A percentile compares a stretch with the other conserved stretches of the same genome.
Conservation (phyloP, 805 yeast genomes). For the Monosporozyma unispora region DNA sequence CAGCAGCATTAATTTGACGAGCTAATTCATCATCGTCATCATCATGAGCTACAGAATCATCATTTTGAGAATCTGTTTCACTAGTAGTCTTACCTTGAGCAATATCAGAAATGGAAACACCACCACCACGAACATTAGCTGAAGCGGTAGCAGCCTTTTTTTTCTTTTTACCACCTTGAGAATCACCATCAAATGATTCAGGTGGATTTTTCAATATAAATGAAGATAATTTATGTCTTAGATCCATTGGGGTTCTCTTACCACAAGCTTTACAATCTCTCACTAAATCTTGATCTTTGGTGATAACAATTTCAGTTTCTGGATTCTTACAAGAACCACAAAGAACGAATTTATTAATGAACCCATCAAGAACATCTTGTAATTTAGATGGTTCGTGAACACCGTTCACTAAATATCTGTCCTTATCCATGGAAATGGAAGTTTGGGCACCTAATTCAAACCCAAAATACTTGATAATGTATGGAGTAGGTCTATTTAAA, state of each 20-base stretch:
- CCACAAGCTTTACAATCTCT: slow-evolving; percentile 99
- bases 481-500: slow-evolving; percentile 83
- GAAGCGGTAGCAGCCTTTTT: slow-evolving; percentile 82
- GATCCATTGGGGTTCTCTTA: slow-evolving; percentile 72
- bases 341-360: slow-evolving; percentile 83
- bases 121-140: slow-evolving; percentile 84
- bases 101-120: slow-evolving; percentile 68
- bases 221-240: slow-evolving; percentile 77
- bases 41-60: slow-evolving; percentile 36
- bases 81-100: slow-evolving; percentile 42
- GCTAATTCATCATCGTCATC: slow-evolving; percentile 67
- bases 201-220: slow-evolving; percentile 89
- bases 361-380: slow-evolving; percentile 91
- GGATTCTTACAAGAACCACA: slow-evolving; percentile 96
- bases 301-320: slow-evolving; percentile 81
- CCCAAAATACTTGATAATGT: slow-evolving; percentile 90
- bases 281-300: slow-evolving; percentile 58
- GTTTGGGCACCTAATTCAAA: slow-evolving; percentile 97
- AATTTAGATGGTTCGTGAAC: slow-evolving; percentile 82
- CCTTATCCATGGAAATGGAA: slow-evolving; percentile 64
- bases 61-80: slow-evolving; percentile 24
- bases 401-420: slow-evolving; percentile 90
- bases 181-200: slow-evolving; percentile 39
- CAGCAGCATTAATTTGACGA: slow-evolving; percentile 75
- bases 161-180: slow-evolving; percentile 43